phyloP scores from a whole-genome alignment of 176 grass and related monocot species.

The Oryza brachyantha region DNA sequence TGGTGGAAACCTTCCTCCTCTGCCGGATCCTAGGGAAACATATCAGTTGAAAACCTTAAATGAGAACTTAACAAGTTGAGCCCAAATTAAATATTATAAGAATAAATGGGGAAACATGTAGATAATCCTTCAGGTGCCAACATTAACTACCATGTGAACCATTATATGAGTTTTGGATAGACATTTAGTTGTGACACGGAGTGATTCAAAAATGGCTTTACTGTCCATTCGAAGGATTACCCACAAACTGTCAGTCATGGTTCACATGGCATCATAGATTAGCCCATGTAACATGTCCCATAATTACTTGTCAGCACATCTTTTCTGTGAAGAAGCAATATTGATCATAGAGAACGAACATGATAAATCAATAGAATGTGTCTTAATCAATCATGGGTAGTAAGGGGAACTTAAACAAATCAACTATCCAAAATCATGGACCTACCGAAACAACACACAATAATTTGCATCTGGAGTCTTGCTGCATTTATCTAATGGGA shows the following conservation, averaged over 20 bases:
- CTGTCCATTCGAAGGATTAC: not conserved
- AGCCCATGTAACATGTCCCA: not conserved
- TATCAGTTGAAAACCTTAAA: constrained; percentile 18
- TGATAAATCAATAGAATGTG: not conserved
- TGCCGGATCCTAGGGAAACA: constrained; percentile 46
- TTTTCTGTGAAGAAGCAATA: not conserved
- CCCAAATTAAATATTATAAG: not conserved
- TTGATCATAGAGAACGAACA: not conserved
- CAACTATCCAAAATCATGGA: not conserved
- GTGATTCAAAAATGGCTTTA: not conserved
- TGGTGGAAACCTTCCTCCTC: constrained; percentile 65
- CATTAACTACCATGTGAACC: not conserved
- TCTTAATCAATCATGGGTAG: not conserved
- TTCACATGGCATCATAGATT: not conserved
- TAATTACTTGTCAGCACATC: too few species aligned
- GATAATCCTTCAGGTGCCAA: not conserved
- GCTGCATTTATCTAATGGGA: not conserved
- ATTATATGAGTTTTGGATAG: not conserved
- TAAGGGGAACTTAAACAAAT: not conserved
- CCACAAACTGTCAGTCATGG: not conserved
- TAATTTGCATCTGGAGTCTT: not conserved
- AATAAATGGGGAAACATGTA: not conserved
- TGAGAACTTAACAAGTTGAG: not conserved
- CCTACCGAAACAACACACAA: not conserved
- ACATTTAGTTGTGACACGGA: not conserved